Evolutionary conservation across 192 early-diverging fungal genomes (phyloP).

Genomic region (Umbelopsis vinacea): DNA sequence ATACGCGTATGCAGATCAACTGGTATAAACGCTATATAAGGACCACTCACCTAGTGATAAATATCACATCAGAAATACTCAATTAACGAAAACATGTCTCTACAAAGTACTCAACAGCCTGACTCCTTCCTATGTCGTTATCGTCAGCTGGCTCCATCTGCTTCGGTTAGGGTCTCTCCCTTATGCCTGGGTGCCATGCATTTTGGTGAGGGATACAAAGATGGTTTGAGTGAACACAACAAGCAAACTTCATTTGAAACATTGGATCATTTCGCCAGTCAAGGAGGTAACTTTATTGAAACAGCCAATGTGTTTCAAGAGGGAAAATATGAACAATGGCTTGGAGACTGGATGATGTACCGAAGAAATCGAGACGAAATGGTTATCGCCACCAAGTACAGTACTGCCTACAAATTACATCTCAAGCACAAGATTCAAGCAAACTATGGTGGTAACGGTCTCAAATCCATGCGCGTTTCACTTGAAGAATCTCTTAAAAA

Average conservation of each 20-base stretch:
- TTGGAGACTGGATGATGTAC: slow-evolving; percentile 56
- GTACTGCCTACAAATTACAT: slow-evolving; percentile 27
- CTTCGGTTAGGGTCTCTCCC: slow-evolving; percentile 43
- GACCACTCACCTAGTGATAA: too few species aligned
- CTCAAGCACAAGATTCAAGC: slow-evolving; percentile 22
- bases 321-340: slow-evolving; percentile 56
- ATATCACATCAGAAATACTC: too few species aligned
- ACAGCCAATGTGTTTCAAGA: slow-evolving; percentile 62
- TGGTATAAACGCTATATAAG: too few species aligned
- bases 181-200: slow-evolving; percentile 43
- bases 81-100: too few species aligned
- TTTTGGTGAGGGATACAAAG: slow-evolving; percentile 14
- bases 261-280: slow-evolving; percentile 51
- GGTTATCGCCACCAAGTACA: slow-evolving; percentile 63
- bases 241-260: slow-evolving; percentile 46
- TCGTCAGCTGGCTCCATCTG: slow-evolving; percentile 40
- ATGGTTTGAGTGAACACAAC: slow-evolving; percentile 35
- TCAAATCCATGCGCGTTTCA: slow-evolving; percentile 50
- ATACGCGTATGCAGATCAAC: too few species aligned
- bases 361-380: slow-evolving; percentile 53
- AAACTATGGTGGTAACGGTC: slow-evolving; percentile 42
- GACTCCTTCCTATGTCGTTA: slow-evolving; percentile 31
- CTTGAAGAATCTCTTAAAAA: slow-evolving; percentile 59
- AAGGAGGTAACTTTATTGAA: slow-evolving; percentile 55
- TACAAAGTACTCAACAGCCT: too few species aligned